Evolutionary conservation across 1,284 basidiomycete genomes (phyloP).

Genomic region (Apiotrichum veenhuisii): DNA sequence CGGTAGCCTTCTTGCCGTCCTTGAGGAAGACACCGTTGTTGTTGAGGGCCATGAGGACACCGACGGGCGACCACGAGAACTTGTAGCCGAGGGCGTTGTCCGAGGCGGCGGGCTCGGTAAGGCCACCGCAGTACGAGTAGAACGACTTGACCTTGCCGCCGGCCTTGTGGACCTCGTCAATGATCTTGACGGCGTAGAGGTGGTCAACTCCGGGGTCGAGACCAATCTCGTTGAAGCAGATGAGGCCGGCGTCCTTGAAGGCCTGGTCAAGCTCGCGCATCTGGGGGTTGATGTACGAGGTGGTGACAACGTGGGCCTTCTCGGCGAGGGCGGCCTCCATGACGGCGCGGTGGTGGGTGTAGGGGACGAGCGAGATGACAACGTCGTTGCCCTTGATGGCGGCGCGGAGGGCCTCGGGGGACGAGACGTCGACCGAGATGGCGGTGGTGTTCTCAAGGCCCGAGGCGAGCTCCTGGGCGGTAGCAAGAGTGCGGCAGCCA

Average conservation of each 20-base stretch:
- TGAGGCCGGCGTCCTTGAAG: conserved; percentile 82
- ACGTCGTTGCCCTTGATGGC: conserved; percentile 83
- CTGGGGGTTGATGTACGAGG: conserved; percentile 84
- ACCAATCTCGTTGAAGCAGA: conserved; percentile 97
- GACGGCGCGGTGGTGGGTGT: conserved; percentile 84
- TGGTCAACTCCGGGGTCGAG: conserved; percentile 72
- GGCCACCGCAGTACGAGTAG: conserved; percentile 93
- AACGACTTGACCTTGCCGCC: conserved; percentile 97
- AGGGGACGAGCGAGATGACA: conserved; percentile 95
- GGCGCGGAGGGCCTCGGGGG: conserved; percentile 68
- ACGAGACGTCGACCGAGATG: conserved; percentile 78
- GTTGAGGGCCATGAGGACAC: conserved; percentile 89
- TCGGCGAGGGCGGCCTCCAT: conserved; percentile 94
- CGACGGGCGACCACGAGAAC: conserved; percentile 97
- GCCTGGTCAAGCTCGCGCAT: conserved; percentile 84
- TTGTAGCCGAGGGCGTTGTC: conserved; percentile 98
- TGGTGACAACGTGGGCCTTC: conserved; percentile 89
- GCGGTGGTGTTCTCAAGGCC: conserved; percentile 67
- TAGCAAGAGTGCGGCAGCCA: conserved; percentile 80
- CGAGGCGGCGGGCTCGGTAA: conserved; percentile 77
- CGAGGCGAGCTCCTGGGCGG: conserved; percentile 66
- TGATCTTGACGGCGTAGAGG: conserved; percentile 94
- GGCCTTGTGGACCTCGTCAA: conserved; percentile 86
- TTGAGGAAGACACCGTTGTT: conserved; percentile 84
- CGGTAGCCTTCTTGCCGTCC: conserved; percentile 61